A percentile compares a stretch with the other conserved stretches of the same genome.
These are phyloP conservation scores for Cutaneotrichosporon daszewskae DNA, from an alignment of 1,284 basidiomycete species.

Conservation along the genomic window DNA sequence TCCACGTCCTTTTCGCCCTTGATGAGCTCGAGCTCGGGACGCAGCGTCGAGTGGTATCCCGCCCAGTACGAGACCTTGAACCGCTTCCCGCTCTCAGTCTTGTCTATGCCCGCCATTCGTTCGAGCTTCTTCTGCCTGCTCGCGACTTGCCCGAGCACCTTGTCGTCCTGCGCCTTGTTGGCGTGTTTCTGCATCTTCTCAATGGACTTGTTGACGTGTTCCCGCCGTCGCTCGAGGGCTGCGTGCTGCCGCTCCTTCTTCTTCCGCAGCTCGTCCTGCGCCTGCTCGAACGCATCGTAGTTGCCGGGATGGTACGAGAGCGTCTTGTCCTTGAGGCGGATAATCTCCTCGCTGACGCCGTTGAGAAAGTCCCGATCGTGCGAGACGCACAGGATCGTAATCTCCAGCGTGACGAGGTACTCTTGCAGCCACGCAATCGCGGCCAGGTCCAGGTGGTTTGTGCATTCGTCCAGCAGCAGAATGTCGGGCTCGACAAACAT, in stretches of 20 bases:
- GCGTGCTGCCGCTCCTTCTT: conserved; percentile 55
- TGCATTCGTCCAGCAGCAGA: conserved; percentile 48
- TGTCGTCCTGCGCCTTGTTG: conserved; percentile 9
- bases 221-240: conserved; percentile 56
- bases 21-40: conserved; percentile 55
- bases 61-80: conserved; percentile 60
- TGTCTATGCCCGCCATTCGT: conserved; percentile 57
- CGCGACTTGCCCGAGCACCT: conserved; percentile 44
- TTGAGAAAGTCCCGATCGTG: conserved; percentile 69
- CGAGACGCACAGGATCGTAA: conserved; percentile 57
- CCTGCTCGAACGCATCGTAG: conserved; percentile 19
- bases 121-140: conserved; percentile 61
- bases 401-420: conserved; percentile 51
- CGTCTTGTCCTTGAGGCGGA: conserved; percentile 57
- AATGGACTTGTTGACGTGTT: conserved; percentile 37
- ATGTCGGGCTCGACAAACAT: conserved; percentile 50
- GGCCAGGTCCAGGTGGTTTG: conserved; percentile 50
- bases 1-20: conserved; percentile 52
- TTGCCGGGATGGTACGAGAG: conserved; percentile 51
- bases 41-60: conserved; percentile 52
- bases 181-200: conserved; percentile 17
- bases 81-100: conserved; percentile 50
- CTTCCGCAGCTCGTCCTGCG: conserved; percentile 38
- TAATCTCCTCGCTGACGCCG: conserved; percentile 60
- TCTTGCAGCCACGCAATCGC: conserved; percentile 52